These are phyloP conservation scores for Cladophialophora bantiana DNA, from an alignment of 2,329 filamentous ascomycete genomes.

Conservation along the genomic window DNA sequence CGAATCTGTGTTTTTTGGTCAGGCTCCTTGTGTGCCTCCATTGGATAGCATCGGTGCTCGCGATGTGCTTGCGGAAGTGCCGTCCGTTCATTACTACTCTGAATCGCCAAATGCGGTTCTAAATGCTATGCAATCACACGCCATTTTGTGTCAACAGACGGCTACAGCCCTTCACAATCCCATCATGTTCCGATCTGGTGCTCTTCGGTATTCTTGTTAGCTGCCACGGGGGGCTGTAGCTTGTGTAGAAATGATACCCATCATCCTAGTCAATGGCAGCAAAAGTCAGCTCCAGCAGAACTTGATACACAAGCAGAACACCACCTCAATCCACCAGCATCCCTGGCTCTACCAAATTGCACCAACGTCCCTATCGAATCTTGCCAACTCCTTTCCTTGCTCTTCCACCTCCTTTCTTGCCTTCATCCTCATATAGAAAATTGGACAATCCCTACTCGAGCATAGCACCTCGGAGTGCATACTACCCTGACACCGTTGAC, in stretches of 20 bases:
- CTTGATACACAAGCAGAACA: not conserved
- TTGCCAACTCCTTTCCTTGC: conserved; percentile 82
- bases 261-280: not conserved
- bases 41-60: too few species aligned
- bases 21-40: too few species aligned
- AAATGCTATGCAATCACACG: not conserved
- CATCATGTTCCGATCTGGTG: not conserved
- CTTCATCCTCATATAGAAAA: conserved; percentile 99
- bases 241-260: not conserved
- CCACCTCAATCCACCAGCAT: not conserved
- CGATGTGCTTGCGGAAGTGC: not conserved
- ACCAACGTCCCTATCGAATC: conserved; percentile 89
- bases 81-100: not conserved
- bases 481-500: conserved; percentile 95
- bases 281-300: not conserved
- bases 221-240: not conserved
- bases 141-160: not conserved
- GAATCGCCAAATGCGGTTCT: not conserved
- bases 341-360: conserved; percentile 35
- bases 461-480: conserved; percentile 99
- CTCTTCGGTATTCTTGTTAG: not conserved
- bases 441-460: conserved; percentile 93
- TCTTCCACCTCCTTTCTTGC: conserved; percentile 99
- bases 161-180: not conserved
- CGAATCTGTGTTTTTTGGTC: not conserved